A percentile compares a stretch with the other conserved stretches of the same genome.
Evolutionary conservation across 441 rosid species (phyloP).

Genomic region (Corymbia calophylla): DNA sequence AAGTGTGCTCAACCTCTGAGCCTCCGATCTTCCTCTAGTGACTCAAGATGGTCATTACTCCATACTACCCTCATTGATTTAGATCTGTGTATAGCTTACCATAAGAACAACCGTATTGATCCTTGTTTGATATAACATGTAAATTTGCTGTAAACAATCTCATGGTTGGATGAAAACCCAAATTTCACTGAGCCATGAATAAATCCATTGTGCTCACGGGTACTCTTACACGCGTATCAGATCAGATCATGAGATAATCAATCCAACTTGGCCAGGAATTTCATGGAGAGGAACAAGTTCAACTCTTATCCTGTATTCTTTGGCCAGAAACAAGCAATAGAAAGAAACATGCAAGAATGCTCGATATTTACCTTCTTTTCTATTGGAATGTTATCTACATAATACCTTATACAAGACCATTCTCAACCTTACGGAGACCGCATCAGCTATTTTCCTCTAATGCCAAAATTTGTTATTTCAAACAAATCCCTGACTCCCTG

Average conservation of each 20-base stretch:
- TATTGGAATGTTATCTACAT: conserved; percentile 27
- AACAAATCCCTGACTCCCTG: conserved; percentile 12
- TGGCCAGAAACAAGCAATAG: not conserved
- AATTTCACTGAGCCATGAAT: not conserved
- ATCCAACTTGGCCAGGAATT: not conserved
- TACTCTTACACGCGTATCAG: not conserved
- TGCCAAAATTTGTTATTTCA: conserved; percentile 16
- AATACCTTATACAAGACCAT: conserved; percentile 5
- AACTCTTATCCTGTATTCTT: not conserved
- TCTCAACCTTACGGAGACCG: conserved; percentile 11
- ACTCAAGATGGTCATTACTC: not conserved
- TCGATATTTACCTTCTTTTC: not conserved
- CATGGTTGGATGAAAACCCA: not conserved
- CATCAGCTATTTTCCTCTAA: conserved; percentile 8
- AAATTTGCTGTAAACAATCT: not conserved
- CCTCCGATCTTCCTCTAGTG: not conserved
- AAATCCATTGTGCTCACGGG: not conserved
- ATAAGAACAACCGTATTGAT: not conserved
- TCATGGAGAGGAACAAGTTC: not conserved
- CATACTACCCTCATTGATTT: not conserved
- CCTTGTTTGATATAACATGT: not conserved
- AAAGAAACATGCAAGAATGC: not conserved
- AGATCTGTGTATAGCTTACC: not conserved
- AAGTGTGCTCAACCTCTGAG: not conserved
- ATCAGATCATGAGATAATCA: not conserved